Evolutionary conservation across 768 basidiomycete species (phyloP).

Genomic region (Sistotremastrum suecicum): DNA sequence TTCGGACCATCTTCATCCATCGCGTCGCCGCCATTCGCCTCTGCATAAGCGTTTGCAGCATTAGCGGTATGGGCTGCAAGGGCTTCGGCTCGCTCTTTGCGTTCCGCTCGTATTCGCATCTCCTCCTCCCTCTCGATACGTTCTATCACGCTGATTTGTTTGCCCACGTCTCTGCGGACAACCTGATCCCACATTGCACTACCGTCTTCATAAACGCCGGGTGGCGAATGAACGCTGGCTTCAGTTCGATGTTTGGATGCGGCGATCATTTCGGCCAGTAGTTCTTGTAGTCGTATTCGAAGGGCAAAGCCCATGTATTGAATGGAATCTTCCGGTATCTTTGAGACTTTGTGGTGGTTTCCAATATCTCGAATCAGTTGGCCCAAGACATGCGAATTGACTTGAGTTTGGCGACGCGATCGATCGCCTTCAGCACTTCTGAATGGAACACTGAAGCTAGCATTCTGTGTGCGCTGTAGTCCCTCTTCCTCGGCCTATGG

Average conservation of each 20-base stretch:
- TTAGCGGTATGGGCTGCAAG: slow-evolving; percentile 57
- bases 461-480: slow-evolving; percentile 48
- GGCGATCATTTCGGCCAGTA: slow-evolving; percentile 51
- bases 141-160: slow-evolving; percentile 65
- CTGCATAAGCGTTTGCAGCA: slow-evolving; percentile 24
- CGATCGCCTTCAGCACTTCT: background rate
- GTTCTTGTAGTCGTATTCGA: slow-evolving; percentile 56
- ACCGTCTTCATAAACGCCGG: slow-evolving; percentile 45
- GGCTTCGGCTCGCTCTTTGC: slow-evolving; percentile 64
- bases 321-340: slow-evolving; percentile 54
- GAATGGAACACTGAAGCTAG: slow-evolving; percentile 33
- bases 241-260: slow-evolving; percentile 59
- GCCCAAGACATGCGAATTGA: slow-evolving; percentile 53
- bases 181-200: slow-evolving; percentile 74
- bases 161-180: slow-evolving; percentile 66
- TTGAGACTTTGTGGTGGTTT: slow-evolving; percentile 52
- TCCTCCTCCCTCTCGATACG: slow-evolving; percentile 77
- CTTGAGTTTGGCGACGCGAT: slow-evolving; percentile 12
- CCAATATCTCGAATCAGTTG: slow-evolving; percentile 56
- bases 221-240: slow-evolving; percentile 52
- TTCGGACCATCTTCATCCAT: slow-evolving; percentile 37
- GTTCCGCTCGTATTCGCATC: slow-evolving; percentile 52
- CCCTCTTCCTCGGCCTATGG: slow-evolving; percentile 75
- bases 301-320: slow-evolving; percentile 72
- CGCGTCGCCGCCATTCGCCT: slow-evolving; percentile 17